Percentiles rank a stretch among this genome's conserved stretches.
Conservation (phyloP, 805 yeast genomes). For the Yarrowia sp. region DNA sequence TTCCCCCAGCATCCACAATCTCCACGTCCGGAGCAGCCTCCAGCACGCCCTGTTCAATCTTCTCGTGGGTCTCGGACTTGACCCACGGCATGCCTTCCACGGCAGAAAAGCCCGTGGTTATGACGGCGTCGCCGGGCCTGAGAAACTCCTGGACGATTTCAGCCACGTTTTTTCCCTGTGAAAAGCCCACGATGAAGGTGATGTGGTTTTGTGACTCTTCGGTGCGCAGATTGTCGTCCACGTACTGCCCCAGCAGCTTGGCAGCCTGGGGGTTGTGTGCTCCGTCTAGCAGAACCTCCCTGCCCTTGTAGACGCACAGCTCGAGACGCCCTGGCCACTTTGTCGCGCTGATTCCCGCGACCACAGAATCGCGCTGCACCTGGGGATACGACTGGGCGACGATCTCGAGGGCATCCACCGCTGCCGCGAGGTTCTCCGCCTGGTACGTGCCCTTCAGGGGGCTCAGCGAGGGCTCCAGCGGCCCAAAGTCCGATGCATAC, state of each 20-base stretch:
- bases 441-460: slow-evolving; percentile 78
- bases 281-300: slow-evolving; percentile 68
- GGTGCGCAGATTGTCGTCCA: slow-evolving; percentile 38
- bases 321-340: slow-evolving; percentile 91
- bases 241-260: slow-evolving; percentile 57
- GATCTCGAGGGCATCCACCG: slow-evolving; percentile 55
- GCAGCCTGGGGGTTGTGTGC: slow-evolving; percentile 93
- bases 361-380: slow-evolving; percentile 42
- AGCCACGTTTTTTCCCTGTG: slow-evolving; percentile 64
- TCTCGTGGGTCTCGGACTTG: slow-evolving; percentile 36
- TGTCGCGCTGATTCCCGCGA: slow-evolving; percentile 44
- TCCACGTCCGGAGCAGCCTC: not conserved
- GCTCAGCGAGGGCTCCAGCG: slow-evolving; percentile 34
- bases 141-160: slow-evolving; percentile 54
- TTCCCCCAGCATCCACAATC: not conserved
- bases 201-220: slow-evolving; percentile 37
- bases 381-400: slow-evolving; percentile 34
- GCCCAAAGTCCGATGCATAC: not conserved
- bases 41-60: slow-evolving; percentile 31
- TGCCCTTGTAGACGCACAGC: slow-evolving; percentile 34
- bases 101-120: slow-evolving; percentile 59
- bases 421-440: slow-evolving; percentile 62
- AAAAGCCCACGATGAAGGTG: slow-evolving; percentile 68
- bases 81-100: slow-evolving; percentile 98
- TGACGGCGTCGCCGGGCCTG: slow-evolving; percentile 51